Evolutionary conservation across 495 filamentous ascomycete species (phyloP).

Genomic region (Delitschia confertaspora): DNA sequence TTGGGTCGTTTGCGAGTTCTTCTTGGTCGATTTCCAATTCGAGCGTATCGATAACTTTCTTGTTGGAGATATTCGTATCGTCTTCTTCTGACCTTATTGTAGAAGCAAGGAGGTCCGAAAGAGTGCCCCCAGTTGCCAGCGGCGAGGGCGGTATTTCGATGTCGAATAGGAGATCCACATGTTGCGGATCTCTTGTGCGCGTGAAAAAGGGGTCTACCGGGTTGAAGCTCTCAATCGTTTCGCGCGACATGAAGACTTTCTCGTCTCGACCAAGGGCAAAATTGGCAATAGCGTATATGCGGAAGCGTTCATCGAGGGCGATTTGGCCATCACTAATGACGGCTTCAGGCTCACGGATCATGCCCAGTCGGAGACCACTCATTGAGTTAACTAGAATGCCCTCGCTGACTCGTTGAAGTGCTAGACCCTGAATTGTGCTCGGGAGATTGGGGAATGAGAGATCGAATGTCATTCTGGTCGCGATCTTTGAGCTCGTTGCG

Average conservation of each 20-base stretch:
- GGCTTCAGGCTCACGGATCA: constrained; percentile 55
- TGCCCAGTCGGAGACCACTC: constrained; percentile 65
- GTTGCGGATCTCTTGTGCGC: constrained; percentile 58
- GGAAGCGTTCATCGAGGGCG: constrained; percentile 22
- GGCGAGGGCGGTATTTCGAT: constrained; percentile 42
- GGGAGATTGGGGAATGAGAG: constrained; percentile 70
- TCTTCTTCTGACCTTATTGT: constrained; percentile 1
- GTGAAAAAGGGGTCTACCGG: constrained; percentile 76
- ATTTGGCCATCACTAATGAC: neutral
- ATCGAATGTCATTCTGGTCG: constrained; percentile 54
- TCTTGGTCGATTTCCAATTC: constrained; percentile 16
- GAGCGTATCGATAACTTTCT: constrained; percentile 5
- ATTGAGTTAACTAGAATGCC: constrained; percentile 74
- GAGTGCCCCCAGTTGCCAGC: neutral
- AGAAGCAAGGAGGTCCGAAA: constrained; percentile 12
- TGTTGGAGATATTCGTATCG: constrained; percentile 8
- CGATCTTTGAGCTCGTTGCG: constrained; percentile 60
- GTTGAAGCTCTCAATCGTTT: constrained; percentile 62
- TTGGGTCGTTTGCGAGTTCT: constrained; percentile 16
- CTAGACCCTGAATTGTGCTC: constrained; percentile 44
- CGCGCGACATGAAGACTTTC: constrained; percentile 70
- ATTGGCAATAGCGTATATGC: constrained; percentile 58
- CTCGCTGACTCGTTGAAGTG: constrained; percentile 39
- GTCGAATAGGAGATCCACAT: constrained; percentile 67
- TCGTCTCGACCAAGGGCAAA: constrained; percentile 81